These are phyloP conservation scores for Podila clonocystis DNA, from an alignment of 192 early-diverging fungal genomes.

Conservation along the genomic window DNA sequence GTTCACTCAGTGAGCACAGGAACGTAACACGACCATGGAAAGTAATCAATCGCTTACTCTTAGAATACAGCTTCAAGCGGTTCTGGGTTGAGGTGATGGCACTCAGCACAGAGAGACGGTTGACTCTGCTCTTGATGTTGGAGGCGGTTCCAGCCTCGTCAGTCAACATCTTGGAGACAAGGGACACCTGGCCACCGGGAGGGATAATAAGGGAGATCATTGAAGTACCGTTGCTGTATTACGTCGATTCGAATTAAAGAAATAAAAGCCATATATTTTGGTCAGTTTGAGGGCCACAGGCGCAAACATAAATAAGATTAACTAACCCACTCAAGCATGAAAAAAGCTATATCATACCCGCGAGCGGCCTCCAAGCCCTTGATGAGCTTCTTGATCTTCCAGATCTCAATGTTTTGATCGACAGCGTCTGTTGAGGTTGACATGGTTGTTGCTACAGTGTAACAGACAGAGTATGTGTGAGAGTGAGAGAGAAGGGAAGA, in stretches of 20 bases:
- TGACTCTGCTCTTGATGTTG: conserved; percentile 99
- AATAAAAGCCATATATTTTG: too few species aligned
- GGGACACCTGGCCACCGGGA: conserved; percentile 92
- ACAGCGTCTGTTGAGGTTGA: conserved; percentile 55
- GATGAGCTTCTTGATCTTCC: conserved; percentile 99
- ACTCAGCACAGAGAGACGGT: conserved; percentile 94
- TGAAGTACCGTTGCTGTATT: conserved; percentile 90
- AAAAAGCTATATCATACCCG: conserved; percentile 66
- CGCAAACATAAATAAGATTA: too few species aligned
- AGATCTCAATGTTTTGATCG: conserved; percentile 94
- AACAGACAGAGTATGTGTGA: background rate
- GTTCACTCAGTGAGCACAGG: background rate
- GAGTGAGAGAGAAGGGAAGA: background rate
- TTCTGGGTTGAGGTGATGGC: conserved; percentile 99
- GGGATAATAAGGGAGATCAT: conserved; percentile 99
- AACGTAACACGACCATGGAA: background rate
- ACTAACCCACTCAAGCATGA: too few species aligned
- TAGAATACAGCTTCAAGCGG: conserved; percentile 93
- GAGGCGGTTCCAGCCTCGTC: conserved; percentile 99
- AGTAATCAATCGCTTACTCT: conserved; percentile 49
- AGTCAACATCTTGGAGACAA: conserved; percentile 92
- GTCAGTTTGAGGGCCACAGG: too few species aligned
- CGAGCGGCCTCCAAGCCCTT: conserved; percentile 93
- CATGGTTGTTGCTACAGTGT: conserved; percentile 19
- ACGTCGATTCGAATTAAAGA: too few species aligned